phyloP scores from a whole-genome alignment of 495 filamentous ascomycete genomes.

The Aspergillus bertholletiae region DNA sequence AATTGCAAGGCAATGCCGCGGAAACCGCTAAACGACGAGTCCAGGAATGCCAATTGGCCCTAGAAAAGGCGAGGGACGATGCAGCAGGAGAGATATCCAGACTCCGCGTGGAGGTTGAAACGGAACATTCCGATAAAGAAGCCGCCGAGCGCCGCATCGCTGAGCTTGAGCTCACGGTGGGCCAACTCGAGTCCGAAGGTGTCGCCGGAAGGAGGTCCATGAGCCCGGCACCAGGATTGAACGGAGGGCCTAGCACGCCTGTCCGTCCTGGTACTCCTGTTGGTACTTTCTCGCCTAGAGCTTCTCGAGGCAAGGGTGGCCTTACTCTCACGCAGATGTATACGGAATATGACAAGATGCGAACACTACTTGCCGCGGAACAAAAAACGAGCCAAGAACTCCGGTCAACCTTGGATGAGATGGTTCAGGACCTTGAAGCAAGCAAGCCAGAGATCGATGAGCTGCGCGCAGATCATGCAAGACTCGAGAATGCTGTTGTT shows the following conservation, averaged over 20 bases:
- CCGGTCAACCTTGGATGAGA: constrained; percentile 71
- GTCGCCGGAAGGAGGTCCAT: constrained; percentile 31
- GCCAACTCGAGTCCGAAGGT: constrained; percentile 58
- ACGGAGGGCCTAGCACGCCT: constrained; percentile 50
- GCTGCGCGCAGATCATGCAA: constrained; percentile 49
- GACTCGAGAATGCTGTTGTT: constrained; percentile 61
- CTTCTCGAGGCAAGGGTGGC: constrained; percentile 52
- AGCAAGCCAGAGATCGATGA: constrained; percentile 61
- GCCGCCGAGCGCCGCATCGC: constrained; percentile 64
- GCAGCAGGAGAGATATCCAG: constrained; percentile 76
- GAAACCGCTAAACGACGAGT: constrained; percentile 75
- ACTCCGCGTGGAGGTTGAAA: constrained; percentile 75
- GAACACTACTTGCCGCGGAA: constrained; percentile 59
- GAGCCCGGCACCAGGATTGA: constrained; percentile 50
- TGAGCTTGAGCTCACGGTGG: constrained; percentile 72
- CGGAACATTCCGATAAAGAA: constrained; percentile 68
- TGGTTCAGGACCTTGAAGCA: constrained; percentile 60
- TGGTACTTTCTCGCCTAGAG: constrained; percentile 52
- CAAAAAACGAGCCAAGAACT: constrained; percentile 68
- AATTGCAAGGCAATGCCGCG: constrained; percentile 80
- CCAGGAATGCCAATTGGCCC: constrained; percentile 71
- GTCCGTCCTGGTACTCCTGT: constrained; percentile 48
- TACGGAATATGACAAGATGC: constrained; percentile 59
- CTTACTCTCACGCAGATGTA: constrained; percentile 67
- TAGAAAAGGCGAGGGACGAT: constrained; percentile 78